phyloP scores from a whole-genome alignment of 106 monocot species.

The Triglochin maritima region DNA sequence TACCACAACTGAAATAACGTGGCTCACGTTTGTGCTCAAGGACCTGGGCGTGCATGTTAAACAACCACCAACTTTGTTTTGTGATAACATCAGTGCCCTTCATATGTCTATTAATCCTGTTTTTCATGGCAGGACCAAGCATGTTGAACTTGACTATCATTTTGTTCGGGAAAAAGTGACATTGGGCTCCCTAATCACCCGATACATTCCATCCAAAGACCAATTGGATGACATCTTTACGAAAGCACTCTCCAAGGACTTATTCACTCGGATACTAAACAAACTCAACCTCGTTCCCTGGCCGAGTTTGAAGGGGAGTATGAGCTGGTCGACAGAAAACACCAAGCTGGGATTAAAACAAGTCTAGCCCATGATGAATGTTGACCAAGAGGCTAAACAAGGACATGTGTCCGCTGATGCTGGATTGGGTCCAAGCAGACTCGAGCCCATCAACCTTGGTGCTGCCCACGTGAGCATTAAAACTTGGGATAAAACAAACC shows the following conservation, averaged over 20 bases:
- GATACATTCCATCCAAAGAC: neutral
- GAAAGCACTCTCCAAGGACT: neutral
- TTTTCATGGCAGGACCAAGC: neutral
- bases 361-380: neutral
- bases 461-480: no score
- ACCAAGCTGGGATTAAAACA: no score
- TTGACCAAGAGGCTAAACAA: neutral
- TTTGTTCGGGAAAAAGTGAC: conserved; percentile 1
- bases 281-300: neutral
- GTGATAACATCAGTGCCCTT: neutral
- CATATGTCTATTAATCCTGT: neutral
- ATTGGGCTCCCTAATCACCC: neutral
- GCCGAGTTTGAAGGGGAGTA: neutral
- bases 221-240: neutral
- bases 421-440: no score
- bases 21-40: neutral
- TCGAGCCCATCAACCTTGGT: no score
- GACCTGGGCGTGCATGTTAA: neutral
- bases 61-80: neutral
- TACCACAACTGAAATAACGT: neutral
- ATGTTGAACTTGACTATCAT: conserved; percentile 2
- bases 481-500: no score
- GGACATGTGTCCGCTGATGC: neutral
- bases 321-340: neutral
- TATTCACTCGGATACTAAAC: no score